Evolutionary conservation across 2,329 filamentous ascomycete genomes (phyloP).

Genomic region (Diaporthe batatas): DNA sequence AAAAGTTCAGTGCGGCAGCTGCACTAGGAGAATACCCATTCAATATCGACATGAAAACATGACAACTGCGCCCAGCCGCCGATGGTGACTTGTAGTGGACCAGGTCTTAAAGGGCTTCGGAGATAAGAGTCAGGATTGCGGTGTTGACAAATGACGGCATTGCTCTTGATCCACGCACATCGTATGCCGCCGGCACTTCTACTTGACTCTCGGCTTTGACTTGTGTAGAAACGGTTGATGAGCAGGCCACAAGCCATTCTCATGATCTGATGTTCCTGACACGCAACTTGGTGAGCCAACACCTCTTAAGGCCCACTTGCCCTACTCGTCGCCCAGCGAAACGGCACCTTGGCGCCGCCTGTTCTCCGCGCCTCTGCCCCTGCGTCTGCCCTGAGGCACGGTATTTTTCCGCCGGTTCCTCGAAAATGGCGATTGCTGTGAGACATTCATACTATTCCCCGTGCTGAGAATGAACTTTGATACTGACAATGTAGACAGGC

Average conservation of each 20-base stretch:
- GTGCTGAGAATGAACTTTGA: neutral
- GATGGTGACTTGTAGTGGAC: neutral
- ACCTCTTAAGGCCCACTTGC: neutral
- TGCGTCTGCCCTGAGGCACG: neutral
- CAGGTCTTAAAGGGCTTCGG: neutral
- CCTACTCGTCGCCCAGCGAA: neutral
- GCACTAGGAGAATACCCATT: slow-evolving; percentile 13
- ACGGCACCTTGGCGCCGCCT: neutral
- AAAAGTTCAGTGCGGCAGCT: slow-evolving; percentile 14
- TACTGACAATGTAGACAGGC: slow-evolving; percentile 67
- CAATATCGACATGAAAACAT: neutral
- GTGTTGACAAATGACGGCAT: slow-evolving; percentile 31
- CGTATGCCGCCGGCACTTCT: neutral
- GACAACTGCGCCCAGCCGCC: neutral
- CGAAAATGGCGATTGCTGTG: slow-evolving; percentile 34
- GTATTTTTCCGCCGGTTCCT: slow-evolving; percentile 4
- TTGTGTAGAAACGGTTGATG: too few species aligned
- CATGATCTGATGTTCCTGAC: neutral
- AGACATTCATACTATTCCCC: neutral
- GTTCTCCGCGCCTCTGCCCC: neutral
- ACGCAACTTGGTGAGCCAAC: neutral
- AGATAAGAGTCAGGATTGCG: slow-evolving; percentile 17
- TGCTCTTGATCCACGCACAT: neutral
- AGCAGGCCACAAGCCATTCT: neutral
- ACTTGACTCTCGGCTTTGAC: neutral